Conservation (phyloP, 805 yeast genomes). For the Ogataea chonburiensis region DNA sequence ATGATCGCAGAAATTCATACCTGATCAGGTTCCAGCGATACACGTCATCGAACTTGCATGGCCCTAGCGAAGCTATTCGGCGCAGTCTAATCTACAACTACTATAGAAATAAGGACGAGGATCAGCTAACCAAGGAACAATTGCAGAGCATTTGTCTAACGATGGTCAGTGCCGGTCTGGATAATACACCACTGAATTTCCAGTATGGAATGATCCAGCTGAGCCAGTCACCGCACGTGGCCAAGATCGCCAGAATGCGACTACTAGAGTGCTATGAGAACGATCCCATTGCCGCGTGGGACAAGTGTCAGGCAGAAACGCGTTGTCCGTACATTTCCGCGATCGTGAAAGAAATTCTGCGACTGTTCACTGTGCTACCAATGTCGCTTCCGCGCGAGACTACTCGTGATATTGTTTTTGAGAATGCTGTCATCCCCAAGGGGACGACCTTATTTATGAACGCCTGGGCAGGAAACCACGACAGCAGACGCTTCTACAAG, state of each 20-base stretch:
- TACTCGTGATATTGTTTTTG: constrained; percentile 46
- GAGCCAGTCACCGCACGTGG: constrained; percentile 42
- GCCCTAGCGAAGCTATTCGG: constrained; percentile 9
- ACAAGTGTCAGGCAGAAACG: constrained; percentile 24
- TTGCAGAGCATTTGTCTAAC: constrained; percentile 63
- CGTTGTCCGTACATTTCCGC: constrained; percentile 54
- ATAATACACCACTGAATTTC: constrained; percentile 64
- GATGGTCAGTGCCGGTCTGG: constrained; percentile 78
- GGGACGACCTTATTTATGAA: constrained; percentile 63
- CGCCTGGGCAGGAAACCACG: constrained; percentile 71
- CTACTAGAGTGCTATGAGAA: constrained; percentile 37
- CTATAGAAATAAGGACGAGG: constrained; percentile 17
- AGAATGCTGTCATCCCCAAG: constrained; percentile 45
- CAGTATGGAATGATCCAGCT: constrained; percentile 62
- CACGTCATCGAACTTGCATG: constrained; percentile 23
- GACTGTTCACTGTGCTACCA: constrained; percentile 66
- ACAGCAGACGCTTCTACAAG: constrained; percentile 38
- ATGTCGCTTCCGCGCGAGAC: constrained; percentile 63
- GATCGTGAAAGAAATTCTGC: constrained; percentile 57
- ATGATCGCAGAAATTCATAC: constrained; percentile 48
- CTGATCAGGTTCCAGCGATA: constrained; percentile 40
- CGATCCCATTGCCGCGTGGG: constrained; percentile 25
- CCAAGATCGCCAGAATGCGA: constrained; percentile 42
- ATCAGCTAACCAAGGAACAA: constrained; percentile 39
- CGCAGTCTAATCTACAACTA: constrained; percentile 31